Evolutionary conservation across 2,329 filamentous ascomycete species (phyloP).

Genomic region (Cladophialophora yegresii): DNA sequence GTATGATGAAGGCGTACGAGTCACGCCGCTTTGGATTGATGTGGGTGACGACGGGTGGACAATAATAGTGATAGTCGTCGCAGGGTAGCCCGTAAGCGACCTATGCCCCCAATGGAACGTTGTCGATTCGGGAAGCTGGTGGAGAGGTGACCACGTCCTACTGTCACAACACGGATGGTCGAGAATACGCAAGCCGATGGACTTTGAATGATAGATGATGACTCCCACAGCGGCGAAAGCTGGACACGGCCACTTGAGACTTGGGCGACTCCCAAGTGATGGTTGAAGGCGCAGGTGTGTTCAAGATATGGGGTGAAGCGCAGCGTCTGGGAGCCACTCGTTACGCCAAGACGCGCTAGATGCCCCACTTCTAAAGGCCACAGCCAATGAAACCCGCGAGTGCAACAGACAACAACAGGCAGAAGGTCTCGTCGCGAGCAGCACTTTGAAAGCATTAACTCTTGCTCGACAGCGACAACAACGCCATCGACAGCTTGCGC

Average conservation of each 20-base stretch:
- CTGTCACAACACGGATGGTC: neutral
- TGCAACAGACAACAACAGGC: conserved; percentile 14
- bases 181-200: neutral
- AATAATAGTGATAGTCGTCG: neutral
- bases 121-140: neutral
- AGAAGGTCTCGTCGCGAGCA: conserved; percentile 26
- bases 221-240: conserved; percentile 1
- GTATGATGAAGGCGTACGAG: neutral
- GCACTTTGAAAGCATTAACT: conserved; percentile 30
- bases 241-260: neutral
- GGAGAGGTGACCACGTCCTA: neutral
- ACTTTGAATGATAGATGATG: conserved; percentile 1
- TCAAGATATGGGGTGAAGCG: conserved; percentile 7
- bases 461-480: conserved; percentile 21
- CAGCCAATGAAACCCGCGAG: conserved; percentile 25
- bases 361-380: conserved; percentile 15
- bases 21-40: neutral
- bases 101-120: neutral
- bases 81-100: conserved; percentile 8
- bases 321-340: conserved; percentile 11
- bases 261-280: conserved; percentile 5
- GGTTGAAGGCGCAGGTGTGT: conserved; percentile 17
- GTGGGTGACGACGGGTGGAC: neutral
- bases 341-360: conserved; percentile 30
- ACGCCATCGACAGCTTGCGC: neutral